These are phyloP conservation scores for Epichloe amarillans DNA, from an alignment of 2,329 filamentous ascomycete genomes.

Conservation along the genomic window DNA sequence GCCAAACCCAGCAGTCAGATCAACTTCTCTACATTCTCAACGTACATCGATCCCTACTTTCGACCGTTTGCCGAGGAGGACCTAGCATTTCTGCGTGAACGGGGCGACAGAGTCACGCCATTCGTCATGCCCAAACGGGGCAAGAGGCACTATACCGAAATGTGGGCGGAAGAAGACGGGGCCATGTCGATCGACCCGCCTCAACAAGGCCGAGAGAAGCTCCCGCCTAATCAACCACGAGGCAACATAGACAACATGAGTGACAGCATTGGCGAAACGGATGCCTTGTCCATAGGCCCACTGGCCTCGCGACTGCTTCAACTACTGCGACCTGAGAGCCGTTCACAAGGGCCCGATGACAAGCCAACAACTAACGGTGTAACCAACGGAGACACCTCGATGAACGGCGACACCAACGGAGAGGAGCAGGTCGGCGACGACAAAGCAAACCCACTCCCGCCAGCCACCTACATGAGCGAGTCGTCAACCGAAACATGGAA, in stretches of 20 bases:
- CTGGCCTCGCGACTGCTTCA: constrained; percentile 71
- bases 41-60: constrained; percentile 85
- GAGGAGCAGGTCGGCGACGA: constrained; percentile 22
- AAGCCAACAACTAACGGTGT: constrained; percentile 39
- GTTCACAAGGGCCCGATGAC: constrained; percentile 41
- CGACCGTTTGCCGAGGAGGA: constrained; percentile 86
- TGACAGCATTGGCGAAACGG: constrained; percentile 76
- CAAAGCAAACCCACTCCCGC: constrained; percentile 30
- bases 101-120: constrained; percentile 69
- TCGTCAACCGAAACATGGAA: constrained; percentile 66
- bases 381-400: constrained; percentile 39
- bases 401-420: constrained; percentile 34
- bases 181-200: constrained; percentile 58
- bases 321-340: constrained; percentile 65
- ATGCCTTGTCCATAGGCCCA: constrained; percentile 79
- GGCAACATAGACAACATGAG: constrained; percentile 78
- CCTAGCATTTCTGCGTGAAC: constrained; percentile 79
- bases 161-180: constrained; percentile 92
- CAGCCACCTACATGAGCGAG: constrained; percentile 70
- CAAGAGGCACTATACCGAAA: constrained; percentile 72
- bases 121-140: constrained; percentile 80
- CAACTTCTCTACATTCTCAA: constrained; percentile 83
- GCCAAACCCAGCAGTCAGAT: constrained; percentile 91
- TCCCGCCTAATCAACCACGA: constrained; percentile 68
- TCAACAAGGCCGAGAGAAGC: constrained; percentile 46